Percentiles rank a stretch among this genome's conserved stretches.
phyloP scores from a whole-genome alignment of 768 basidiomycete genomes.

The Amanita muscaria region DNA sequence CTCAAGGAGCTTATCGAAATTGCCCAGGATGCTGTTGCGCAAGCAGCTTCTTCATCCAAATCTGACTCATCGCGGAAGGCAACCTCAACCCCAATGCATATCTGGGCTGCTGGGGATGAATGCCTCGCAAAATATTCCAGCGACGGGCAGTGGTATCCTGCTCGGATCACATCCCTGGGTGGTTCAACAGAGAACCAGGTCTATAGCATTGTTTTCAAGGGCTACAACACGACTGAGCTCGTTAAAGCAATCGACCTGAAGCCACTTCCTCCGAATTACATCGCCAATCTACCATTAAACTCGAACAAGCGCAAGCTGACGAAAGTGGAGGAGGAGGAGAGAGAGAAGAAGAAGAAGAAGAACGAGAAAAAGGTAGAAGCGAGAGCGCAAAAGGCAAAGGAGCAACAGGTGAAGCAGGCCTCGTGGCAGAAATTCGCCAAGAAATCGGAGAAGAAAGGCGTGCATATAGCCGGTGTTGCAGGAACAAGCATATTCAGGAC shows the following conservation, averaged over 20 bases:
- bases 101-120: constrained; percentile 79
- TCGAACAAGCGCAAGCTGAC: constrained; percentile 70
- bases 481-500: constrained; percentile 94
- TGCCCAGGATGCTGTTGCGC: constrained; percentile 61
- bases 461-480: constrained; percentile 79
- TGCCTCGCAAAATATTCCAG: constrained; percentile 80
- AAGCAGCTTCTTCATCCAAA: constrained; percentile 56
- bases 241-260: constrained; percentile 68
- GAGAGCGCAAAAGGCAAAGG: constrained; percentile 79
- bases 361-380: constrained; percentile 89
- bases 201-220: constrained; percentile 87
- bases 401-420: constrained; percentile 75
- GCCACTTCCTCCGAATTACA: constrained; percentile 51
- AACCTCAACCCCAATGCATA: constrained; percentile 38
- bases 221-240: constrained; percentile 86
- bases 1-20: constrained; percentile 79
- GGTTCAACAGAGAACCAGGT: constrained; percentile 76
- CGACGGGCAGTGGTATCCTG: constrained; percentile 83
- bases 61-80: constrained; percentile 50
- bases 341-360: constrained; percentile 87
- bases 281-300: constrained; percentile 30
- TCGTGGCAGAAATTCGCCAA: constrained; percentile 95
- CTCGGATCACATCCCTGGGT: constrained; percentile 77
- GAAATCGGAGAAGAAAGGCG: constrained; percentile 88
- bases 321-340: constrained; percentile 79